Percentiles rank a stretch among this genome's conserved stretches.
These are phyloP conservation scores for Yamadazyma diddensiae DNA, from an alignment of 1,139 yeast genomes.

Conservation along the genomic window DNA sequence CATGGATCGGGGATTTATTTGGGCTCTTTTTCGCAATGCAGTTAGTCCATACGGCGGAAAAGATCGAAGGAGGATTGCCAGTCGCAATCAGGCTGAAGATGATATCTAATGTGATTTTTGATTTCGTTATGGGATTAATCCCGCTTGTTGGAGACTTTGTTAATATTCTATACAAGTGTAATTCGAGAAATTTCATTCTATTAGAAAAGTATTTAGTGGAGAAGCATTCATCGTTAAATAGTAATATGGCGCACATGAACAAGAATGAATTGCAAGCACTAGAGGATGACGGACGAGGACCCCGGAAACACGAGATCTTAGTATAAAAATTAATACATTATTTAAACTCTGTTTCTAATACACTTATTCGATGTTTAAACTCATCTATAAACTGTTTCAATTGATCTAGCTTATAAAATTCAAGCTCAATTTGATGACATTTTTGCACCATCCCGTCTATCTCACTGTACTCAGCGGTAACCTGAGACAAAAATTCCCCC, in stretches of 20 bases:
- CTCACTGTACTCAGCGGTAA: constrained; percentile 41
- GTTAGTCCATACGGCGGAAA: constrained; percentile 48
- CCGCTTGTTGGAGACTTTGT: constrained; percentile 73
- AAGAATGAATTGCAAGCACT: constrained; percentile 3
- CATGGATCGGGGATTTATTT: constrained; percentile 59
- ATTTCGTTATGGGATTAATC: constrained; percentile 66
- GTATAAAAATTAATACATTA: constrained; percentile 1
- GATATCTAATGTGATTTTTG: constrained; percentile 59
- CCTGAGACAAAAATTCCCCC: constrained; percentile 24
- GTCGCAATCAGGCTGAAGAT: constrained; percentile 44
- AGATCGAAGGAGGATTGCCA: constrained; percentile 68
- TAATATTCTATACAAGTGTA: constrained; percentile 68
- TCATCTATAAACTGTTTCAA: constrained; percentile 47
- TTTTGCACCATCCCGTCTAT: constrained; percentile 42
- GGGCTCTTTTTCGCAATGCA: constrained; percentile 49
- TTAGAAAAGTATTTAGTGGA: constrained; percentile 56
- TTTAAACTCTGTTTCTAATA: constrained; percentile 24
- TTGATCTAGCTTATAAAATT: constrained; percentile 68
- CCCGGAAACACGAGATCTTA: constrained; percentile 4
- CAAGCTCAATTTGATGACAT: constrained; percentile 58
- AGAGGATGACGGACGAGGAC: constrained; percentile 3
- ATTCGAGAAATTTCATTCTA: constrained; percentile 66
- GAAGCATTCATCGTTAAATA: constrained; percentile 25
- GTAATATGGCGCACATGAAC: constrained; percentile 5
- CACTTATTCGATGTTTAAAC: constrained; percentile 29